Evolutionary conservation across 176 grass and related monocot genomes (phyloP), one percentile per base, ranked within the genome.

Genomic region (Aegilops tauschii): DNA sequence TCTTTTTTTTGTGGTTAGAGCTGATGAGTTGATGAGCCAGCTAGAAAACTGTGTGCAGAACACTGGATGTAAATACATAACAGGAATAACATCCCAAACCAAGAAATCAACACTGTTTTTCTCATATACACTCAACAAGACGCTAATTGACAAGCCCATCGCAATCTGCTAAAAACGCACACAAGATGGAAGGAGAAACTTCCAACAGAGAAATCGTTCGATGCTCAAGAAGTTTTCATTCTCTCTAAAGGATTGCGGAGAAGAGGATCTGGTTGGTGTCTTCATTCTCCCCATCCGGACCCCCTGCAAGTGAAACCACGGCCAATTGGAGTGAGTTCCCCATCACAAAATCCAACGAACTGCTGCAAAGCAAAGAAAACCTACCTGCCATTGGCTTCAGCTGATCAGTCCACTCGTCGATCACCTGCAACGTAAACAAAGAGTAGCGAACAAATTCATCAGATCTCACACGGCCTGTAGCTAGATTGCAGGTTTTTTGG

Each of bases 181-280:
- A 27, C 36, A 44, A 73, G 23, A 73, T 73, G 37, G 69, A 73
- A 44, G n/a, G 37, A 70, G 20, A n/a, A 10, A 28, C 12, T 49
- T 74, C 23, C 71, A 75, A 75, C 40, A 8, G 7, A 75, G 25
- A 75, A 50, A 50, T 10, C 18, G 42, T 18, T 50, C 3, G 3
- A 29, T 50, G 42, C 42, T 29, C 14, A 14, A 50, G 23, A 25
- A 50, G 13, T 18, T 30, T 20, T 25, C 4, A 25, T 5, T 61
- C 28, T 3, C 89, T 89, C 77, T 92, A 89, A 59, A 94, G 65
- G 32, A 98, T 76, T 31, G 96, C 49, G 0, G 93, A 91, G 81
- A 98, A 94, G 45, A 98, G 69, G 77, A 95, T 89, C 79, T 94
- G 82, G 79, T 98, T 95, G 27, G 91, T 89, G 74, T 94, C 90